A percentile compares a stretch with the other conserved stretches of the same genome.
Evolutionary conservation across 495 filamentous ascomycete genomes (phyloP).

Genomic region (Immersiella caudata): DNA sequence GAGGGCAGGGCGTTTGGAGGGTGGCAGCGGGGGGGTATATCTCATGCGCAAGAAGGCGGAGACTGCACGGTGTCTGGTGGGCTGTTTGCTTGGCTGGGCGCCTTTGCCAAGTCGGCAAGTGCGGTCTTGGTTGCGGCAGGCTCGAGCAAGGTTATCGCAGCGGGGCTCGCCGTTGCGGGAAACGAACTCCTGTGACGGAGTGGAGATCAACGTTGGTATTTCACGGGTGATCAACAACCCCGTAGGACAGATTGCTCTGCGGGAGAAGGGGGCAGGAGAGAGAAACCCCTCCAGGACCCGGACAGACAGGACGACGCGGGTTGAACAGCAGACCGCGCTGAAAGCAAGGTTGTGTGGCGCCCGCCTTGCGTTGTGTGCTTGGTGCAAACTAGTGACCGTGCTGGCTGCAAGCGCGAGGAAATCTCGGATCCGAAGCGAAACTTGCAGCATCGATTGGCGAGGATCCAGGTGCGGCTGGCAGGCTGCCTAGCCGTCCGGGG

Average conservation of each 20-base stretch:
- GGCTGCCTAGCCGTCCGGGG: not conserved
- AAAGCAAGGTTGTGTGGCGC: not conserved
- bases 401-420: constrained; percentile 3
- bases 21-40: constrained; percentile 10
- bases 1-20: not conserved
- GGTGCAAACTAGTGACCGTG: not conserved
- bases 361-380: not conserved
- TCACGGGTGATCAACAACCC: not conserved
- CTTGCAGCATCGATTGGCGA: constrained; percentile 10
- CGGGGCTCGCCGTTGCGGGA: not conserved
- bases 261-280: not conserved
- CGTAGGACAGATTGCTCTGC: not conserved
- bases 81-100: constrained; percentile 17
- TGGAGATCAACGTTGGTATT: not conserved
- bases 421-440: constrained; percentile 4
- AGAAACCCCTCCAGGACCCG: not conserved
- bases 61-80: constrained; percentile 10
- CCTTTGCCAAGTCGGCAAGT: constrained; percentile 19
- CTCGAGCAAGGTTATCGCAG: not conserved
- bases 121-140: constrained; percentile 5
- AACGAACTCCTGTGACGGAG: not conserved
- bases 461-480: constrained; percentile 1
- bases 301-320: not conserved
- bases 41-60: constrained; percentile 14
- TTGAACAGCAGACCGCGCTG: not conserved